Conservation (phyloP, 768 basidiomycete species). For the Mrakia blollopis region DNA sequence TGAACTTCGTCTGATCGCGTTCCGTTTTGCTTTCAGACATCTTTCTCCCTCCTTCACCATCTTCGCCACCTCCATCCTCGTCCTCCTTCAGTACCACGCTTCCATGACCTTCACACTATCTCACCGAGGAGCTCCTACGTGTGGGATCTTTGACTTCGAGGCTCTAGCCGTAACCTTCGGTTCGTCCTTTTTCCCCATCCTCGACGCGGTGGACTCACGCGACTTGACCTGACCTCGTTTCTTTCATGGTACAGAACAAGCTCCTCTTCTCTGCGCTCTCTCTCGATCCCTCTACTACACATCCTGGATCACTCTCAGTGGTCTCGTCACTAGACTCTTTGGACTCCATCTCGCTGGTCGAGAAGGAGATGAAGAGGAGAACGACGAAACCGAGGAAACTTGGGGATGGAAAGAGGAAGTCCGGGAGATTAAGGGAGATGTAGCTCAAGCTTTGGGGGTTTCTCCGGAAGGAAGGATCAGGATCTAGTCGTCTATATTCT, state of each 20-base stretch:
- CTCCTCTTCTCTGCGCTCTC: background rate
- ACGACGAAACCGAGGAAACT: background rate
- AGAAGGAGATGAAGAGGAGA: background rate
- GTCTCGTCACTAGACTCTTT: background rate
- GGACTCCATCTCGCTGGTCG: background rate
- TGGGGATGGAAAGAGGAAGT: background rate
- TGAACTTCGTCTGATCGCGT: background rate
- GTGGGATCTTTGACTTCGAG: background rate
- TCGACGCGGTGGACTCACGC: too few relatives aligned
- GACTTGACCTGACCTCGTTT: background rate
- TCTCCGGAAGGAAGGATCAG: background rate
- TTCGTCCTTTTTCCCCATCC: background rate
- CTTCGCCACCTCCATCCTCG: background rate
- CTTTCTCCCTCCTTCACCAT: background rate
- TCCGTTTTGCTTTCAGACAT: background rate
- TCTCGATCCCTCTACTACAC: conserved; percentile 1
- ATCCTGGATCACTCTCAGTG: background rate
- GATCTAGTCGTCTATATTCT: background rate
- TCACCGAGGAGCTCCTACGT: conserved; percentile 12
- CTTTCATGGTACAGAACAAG: background rate
- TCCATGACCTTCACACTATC: background rate
- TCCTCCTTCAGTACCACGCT: conserved; percentile 11
- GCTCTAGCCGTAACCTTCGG: background rate
- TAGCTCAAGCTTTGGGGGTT: background rate
- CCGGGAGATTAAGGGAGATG: background rate